Conservation (phyloP, 257 asterid genomes). For the Solanum ahanhuiri region DNA sequence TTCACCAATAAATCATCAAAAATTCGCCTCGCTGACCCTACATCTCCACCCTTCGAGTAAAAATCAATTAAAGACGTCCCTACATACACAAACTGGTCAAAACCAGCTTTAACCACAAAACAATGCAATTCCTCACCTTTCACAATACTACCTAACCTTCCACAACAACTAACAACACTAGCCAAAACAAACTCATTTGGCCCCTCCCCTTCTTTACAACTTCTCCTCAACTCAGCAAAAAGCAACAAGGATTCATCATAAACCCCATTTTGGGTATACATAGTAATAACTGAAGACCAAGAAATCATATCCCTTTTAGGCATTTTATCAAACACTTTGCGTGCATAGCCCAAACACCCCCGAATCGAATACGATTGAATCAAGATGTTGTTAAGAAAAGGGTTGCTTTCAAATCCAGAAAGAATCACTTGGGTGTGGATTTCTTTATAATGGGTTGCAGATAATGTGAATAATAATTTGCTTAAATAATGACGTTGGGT, state of each 20-base stretch:
- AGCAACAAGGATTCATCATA: constrained; percentile 17
- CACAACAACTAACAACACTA: constrained; percentile 29
- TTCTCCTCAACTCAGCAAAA: constrained; percentile 18
- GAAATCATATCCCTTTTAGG: constrained; percentile 29
- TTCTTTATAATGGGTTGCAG: constrained; percentile 6
- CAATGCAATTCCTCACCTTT: constrained; percentile 27
- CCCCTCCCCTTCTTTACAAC: constrained; percentile 12
- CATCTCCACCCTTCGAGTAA: constrained; percentile 22
- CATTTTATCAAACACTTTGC: constrained; percentile 28
- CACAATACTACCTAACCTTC: constrained; percentile 13
- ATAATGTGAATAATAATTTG: constrained; percentile 18
- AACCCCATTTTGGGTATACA: constrained; percentile 14
- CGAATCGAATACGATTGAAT: constrained; percentile 10
- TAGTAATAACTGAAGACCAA: constrained; percentile 42
- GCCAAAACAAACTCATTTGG: constrained; percentile 38
- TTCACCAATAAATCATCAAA: constrained; percentile 26
- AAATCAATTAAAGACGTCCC: constrained; percentile 34
- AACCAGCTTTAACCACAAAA: constrained; percentile 22
- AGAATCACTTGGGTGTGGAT: constrained; percentile 26
- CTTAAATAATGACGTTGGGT: constrained; percentile 31
- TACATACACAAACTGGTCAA: constrained; percentile 23
- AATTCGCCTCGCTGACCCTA: constrained; percentile 17
- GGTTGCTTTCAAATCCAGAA: constrained; percentile 22
- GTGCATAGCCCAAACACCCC: constrained; percentile 12
- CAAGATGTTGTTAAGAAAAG: constrained; percentile 30